These are phyloP conservation scores for Escovopsis sp. DNA, from an alignment of 2,329 filamentous ascomycete species.

Conservation along the genomic window DNA sequence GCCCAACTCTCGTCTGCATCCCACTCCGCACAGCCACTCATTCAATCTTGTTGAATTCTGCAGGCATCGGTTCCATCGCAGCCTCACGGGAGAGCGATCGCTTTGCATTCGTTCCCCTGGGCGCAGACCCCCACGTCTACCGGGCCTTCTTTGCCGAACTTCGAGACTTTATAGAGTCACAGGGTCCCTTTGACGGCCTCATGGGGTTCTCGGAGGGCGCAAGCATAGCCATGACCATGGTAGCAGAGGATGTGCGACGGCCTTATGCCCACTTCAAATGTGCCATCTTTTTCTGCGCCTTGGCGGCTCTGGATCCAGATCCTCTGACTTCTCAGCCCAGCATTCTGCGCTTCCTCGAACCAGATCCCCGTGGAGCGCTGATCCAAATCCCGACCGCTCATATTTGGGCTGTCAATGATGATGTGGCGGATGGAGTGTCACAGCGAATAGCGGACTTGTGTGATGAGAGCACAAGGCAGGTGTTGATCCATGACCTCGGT, in stretches of 20 bases:
- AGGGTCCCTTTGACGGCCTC: slow-evolving; percentile 1
- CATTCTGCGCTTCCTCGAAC: slow-evolving; percentile 10
- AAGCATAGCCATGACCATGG: slow-evolving; percentile 16
- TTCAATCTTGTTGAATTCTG: neutral
- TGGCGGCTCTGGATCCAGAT: slow-evolving; percentile 15
- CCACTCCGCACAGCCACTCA: neutral
- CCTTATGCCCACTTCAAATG: slow-evolving; percentile 13
- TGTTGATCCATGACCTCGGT: neutral
- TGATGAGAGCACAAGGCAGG: neutral
- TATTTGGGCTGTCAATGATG: neutral
- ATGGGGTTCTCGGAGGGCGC: slow-evolving; percentile 4
- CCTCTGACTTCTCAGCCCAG: slow-evolving; percentile 8
- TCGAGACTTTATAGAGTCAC: neutral
- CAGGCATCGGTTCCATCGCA: neutral
- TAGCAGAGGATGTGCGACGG: slow-evolving; percentile 14
- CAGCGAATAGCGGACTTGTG: neutral
- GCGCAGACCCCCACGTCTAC: no score
- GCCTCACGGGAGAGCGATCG: neutral
- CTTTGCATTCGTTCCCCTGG: no score
- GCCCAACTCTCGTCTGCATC: neutral
- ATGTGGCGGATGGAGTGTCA: neutral
- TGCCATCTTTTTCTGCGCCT: slow-evolving; percentile 17
- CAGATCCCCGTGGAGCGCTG: slow-evolving; percentile 11
- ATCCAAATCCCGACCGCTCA: slow-evolving; percentile 13
- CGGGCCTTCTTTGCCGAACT: neutral